Base-by-base conservation (phyloP, 805 yeast genomes). In the Candida nitratophila region DNA sequence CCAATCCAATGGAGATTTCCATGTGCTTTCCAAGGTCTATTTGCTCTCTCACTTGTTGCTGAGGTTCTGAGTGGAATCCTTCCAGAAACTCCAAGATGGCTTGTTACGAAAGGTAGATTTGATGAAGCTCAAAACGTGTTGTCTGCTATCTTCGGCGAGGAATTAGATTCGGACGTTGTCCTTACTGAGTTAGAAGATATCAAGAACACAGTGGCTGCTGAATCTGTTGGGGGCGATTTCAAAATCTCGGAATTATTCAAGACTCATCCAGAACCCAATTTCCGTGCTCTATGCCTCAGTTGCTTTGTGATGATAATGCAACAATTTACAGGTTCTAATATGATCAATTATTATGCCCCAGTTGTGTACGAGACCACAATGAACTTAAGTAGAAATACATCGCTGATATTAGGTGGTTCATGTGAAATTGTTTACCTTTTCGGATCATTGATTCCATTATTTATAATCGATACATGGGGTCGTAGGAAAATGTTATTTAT, bases 31-130 rank as follows among this genome's bases (percentile, higher is more conserved):
- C 95, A 86, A 68, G 69, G 77, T 45, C 50, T 82, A 35, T 81
- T 83, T 55, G 79, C 82, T 48, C 42, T 64, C 39, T 39, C 66
- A 31, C 62, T 76, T 40, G 50, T 74, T 10, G 46, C 64, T 15
- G 61, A 70, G 24, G 61, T 73, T 50, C 49, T 64, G 26, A 65
- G 66, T 24, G 39, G 44, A 3, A 30, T 42, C 4, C 52, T 73
- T 52, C 86, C 86, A 34, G 88, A 81, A 57, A 80, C 86, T 4
- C 86, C 88, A 54, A 76, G 87, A 74, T 81, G 83, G 83, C 68
- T 81, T 56, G 69, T 80, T 50, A 67, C 77, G 19, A 68, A 73
- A 45, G 73, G 72, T 45, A 65, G 77, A 54, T 64, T 68, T 49
- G 71, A 66, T 33, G 83, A 79, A 51, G 83, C 84, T 32, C 62